These are phyloP conservation scores for Kluyveromyces nonfermentans DNA, from an alignment of 805 yeast genomes.

Conservation along the genomic window DNA sequence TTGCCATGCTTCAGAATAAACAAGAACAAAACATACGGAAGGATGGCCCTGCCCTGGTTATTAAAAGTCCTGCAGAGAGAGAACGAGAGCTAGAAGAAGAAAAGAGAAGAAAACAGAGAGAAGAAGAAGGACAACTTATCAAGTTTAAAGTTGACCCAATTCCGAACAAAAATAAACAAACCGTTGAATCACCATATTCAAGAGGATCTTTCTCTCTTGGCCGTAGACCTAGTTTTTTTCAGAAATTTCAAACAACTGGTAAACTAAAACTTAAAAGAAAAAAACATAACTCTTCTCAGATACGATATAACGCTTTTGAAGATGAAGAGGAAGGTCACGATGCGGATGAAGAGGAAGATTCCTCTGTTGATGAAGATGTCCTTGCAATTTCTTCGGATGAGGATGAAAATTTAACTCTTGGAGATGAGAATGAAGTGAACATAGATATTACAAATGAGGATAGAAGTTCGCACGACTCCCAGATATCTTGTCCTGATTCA, in stretches of 20 bases:
- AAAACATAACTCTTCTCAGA: neutral
- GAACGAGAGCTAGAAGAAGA: slow-evolving; percentile 6
- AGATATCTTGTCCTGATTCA: neutral
- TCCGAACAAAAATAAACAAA: neutral
- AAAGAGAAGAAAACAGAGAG: neutral
- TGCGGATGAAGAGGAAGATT: slow-evolving; percentile 10
- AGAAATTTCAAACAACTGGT: neutral
- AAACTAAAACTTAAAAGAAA: slow-evolving; percentile 1
- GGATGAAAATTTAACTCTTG: neutral
- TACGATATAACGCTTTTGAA: slow-evolving; percentile 18
- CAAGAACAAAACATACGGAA: slow-evolving; percentile 38
- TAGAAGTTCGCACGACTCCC: neutral
- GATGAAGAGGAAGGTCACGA: slow-evolving; percentile 17
- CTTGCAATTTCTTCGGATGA: neutral
- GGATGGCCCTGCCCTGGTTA: slow-evolving; percentile 70
- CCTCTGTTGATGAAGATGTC: slow-evolving; percentile 7
- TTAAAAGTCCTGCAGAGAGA: slow-evolving; percentile 50
- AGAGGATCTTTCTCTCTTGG: neutral
- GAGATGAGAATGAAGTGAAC: neutral
- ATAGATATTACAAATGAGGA: neutral
- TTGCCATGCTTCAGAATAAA: slow-evolving; percentile 63
- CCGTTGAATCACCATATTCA: slow-evolving; percentile 17
- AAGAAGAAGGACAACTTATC: slow-evolving; percentile 16
- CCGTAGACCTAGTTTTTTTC: slow-evolving; percentile 2
- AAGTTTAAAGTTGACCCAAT: slow-evolving; percentile 16